These are phyloP conservation scores for Atkinsonella texensis DNA, from an alignment of 2,329 filamentous ascomycete species.

Conservation along the genomic window DNA sequence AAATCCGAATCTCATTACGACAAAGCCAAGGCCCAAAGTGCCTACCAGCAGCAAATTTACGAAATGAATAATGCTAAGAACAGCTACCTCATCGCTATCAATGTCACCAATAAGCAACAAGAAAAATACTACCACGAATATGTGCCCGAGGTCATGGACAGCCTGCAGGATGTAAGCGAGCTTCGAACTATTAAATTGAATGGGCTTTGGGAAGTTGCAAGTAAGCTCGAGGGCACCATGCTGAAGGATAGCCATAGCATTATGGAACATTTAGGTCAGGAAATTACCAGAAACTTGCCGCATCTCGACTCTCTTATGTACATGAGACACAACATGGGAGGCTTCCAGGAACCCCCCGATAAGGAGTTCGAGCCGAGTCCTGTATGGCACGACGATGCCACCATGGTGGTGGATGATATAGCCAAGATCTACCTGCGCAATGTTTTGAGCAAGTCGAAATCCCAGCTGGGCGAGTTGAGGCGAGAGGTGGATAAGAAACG, in stretches of 20 bases:
- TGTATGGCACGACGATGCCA: constrained; percentile 89
- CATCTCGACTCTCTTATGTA: constrained; percentile 97
- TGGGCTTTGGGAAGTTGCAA: constrained; percentile 69
- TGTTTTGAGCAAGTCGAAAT: constrained; percentile 80
- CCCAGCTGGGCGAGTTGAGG: constrained; percentile 66
- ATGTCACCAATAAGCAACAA: constrained; percentile 95
- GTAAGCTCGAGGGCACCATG: constrained; percentile 68
- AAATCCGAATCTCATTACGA: constrained; percentile 93
- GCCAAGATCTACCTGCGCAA: constrained; percentile 89
- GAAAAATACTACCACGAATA: constrained; percentile 97
- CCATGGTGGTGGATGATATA: constrained; percentile 73
- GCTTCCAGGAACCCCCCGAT: constrained; percentile 74
- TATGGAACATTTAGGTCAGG: constrained; percentile 59
- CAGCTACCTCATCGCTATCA: constrained; percentile 91
- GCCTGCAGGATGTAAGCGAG: constrained; percentile 86
- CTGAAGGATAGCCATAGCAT: constrained; percentile 61
- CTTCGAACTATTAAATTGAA: constrained; percentile 79
- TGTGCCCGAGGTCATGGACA: constrained; percentile 84
- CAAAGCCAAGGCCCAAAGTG: constrained; percentile 79
- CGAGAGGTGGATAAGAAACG: constrained; percentile 77
- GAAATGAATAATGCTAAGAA: constrained; percentile 99
- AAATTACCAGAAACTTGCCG: constrained; percentile 81
- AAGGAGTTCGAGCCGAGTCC: constrained; percentile 88
- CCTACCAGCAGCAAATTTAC: constrained; percentile 81
- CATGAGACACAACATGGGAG: constrained; percentile 74